phyloP scores from a whole-genome alignment of 768 basidiomycete genomes.

The Harrya chromipes region DNA sequence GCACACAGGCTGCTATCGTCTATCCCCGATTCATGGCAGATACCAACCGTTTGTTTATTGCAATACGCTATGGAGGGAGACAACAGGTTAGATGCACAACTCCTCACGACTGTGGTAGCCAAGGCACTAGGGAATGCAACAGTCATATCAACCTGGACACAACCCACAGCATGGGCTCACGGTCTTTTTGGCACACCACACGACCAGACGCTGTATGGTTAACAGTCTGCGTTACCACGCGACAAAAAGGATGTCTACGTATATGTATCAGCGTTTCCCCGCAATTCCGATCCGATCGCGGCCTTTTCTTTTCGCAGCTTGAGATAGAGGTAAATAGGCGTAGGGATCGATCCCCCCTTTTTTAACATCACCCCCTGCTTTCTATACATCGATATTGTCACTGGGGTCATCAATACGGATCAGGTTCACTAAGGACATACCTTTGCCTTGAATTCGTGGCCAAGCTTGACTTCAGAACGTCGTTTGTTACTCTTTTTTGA shows the following conservation, averaged over 20 bases:
- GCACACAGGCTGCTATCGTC: conserved; percentile 63
- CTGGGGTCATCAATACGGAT: conserved; percentile 3
- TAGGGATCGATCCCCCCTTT: conserved; percentile 87
- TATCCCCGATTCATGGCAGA: conserved; percentile 46
- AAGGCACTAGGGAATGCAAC: conserved; percentile 44
- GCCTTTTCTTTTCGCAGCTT: conserved; percentile 69
- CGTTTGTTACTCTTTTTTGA: conserved; percentile 49
- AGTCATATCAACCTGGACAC: conserved; percentile 43
- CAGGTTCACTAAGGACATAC: conserved; percentile 41
- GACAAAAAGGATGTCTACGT: not conserved
- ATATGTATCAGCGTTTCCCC: conserved; percentile 49
- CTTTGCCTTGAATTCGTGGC: conserved; percentile 95
- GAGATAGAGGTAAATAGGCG: conserved; percentile 82
- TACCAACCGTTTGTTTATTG: conserved; percentile 57
- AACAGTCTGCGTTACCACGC: conserved; percentile 12
- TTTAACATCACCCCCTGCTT: conserved; percentile 93
- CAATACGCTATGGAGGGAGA: conserved; percentile 84
- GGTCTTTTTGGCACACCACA: conserved; percentile 69
- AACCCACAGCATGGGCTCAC: conserved; percentile 61
- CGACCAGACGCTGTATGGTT: conserved; percentile 72
- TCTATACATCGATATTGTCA: conserved; percentile 45
- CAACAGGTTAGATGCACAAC: conserved; percentile 67
- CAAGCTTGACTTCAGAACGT: conserved; percentile 57
- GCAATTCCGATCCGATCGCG: conserved; percentile 53
- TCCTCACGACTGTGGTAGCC: conserved; percentile 53